phyloP scores from a whole-genome alignment of 2,329 filamentous ascomycete genomes.

The Aureobasidium namibiae region DNA sequence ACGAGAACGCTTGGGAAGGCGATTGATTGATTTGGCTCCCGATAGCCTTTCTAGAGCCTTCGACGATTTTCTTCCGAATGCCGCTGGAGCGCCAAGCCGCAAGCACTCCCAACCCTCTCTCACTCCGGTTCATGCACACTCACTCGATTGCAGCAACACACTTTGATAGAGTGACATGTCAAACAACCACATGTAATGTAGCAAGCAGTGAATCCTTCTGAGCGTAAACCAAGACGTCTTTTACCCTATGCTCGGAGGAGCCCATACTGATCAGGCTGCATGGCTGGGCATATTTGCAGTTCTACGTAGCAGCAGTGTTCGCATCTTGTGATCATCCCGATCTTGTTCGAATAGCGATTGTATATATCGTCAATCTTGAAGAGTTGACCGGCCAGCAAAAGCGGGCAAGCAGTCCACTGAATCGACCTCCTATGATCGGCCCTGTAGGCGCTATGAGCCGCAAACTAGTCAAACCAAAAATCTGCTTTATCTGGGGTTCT shows the following conservation, averaged over 20 bases:
- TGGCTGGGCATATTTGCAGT: not conserved
- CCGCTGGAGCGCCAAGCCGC: conserved; percentile 4
- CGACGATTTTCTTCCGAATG: conserved; percentile 7
- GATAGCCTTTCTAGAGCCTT: conserved; percentile 10
- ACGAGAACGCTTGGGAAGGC: conserved; percentile 4
- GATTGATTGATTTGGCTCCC: conserved; percentile 1
- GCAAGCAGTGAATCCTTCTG: not conserved
- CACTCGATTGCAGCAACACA: not conserved
- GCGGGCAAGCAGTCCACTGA: no score
- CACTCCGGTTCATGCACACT: not conserved
- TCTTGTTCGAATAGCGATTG: not conserved
- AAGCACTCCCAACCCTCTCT: not conserved
- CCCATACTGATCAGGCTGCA: not conserved
- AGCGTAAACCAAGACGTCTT: not conserved
- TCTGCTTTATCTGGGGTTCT: not conserved
- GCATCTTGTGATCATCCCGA: not conserved
- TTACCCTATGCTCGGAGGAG: not conserved
- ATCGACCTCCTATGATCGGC: not conserved
- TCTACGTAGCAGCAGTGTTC: not conserved
- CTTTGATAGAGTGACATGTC: not conserved
- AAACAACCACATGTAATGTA: not conserved
- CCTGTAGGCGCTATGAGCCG: not conserved
- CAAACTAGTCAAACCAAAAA: conserved; percentile 1
- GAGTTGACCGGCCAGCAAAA: not conserved
- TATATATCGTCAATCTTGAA: not conserved